Evolutionary conservation across 2,329 filamentous ascomycete species (phyloP), one percentile per base, ranked within the genome.

Genomic region (Diaporthe citriasiana): DNA sequence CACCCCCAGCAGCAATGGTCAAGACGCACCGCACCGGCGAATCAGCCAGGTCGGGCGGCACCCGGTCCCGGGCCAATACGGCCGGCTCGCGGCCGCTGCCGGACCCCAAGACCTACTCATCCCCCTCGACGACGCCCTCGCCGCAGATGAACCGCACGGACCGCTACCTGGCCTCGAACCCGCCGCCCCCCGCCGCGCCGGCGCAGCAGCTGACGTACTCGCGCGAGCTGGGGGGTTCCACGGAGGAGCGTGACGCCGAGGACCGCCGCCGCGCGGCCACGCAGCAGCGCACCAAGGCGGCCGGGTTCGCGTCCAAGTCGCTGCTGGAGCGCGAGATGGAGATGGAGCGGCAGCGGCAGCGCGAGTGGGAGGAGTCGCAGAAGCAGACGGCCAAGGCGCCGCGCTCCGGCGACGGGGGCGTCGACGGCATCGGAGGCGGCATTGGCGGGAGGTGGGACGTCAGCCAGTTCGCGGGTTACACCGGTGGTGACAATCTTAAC

Each of bases 281-380:
- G 15, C 91, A 93, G 79, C 82, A 84, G 65, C 87, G 89, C 80
- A 92, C 91, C 27, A 91, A 91, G 80, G 89, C 90, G 1, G 88
- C 85, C 38, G 90, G 89, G 0, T 91, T 88, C 89, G 91, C 91
- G 1, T 88, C 88, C 76, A 93, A 93, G 84, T 93, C 91, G 0
- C 86, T 95, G 13, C 88, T 95, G 1, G 93, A 95, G 83, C 90
- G 92, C 38, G 93, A 95, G 82, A 95, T 95, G 92, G 93, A 95
- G 81, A 87, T 93, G 80, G 93, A 95, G 82, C 87, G 93, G 12
- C 90, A 94, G 84, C 87, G 93, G 19, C 93, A 95, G 83, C 88
- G 87, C 72, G 93, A 95, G 81, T 95, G 94, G 94, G 94, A 97
- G 81, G 90, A 93, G 76, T 86, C 90, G 1, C 94, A 96, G 82